phyloP scores from a whole-genome alignment of 2,329 filamentous ascomycete species.

The Grosmannia serpens region DNA sequence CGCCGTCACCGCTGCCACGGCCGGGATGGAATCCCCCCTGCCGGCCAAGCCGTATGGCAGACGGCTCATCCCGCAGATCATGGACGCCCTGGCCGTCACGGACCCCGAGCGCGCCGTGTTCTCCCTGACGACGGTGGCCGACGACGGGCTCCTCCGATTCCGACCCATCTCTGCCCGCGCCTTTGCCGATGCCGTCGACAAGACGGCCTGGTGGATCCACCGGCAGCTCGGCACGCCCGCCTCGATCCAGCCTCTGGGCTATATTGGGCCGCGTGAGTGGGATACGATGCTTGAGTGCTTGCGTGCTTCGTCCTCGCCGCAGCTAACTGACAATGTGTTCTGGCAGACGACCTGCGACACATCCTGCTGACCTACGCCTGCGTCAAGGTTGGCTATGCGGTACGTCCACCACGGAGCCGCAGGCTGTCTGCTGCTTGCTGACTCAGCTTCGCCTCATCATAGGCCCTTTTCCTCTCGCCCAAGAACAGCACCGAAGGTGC shows the following conservation, averaged over 20 bases:
- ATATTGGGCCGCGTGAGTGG: slow-evolving; percentile 1
- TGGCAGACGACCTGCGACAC: slow-evolving; percentile 1
- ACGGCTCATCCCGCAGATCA: slow-evolving; percentile 2
- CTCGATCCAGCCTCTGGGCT: neutral
- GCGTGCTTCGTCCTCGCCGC: neutral
- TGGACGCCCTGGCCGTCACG: neutral
- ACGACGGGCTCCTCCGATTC: neutral
- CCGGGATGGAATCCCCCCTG: neutral
- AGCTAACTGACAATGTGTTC: neutral
- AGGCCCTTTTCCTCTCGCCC: slow-evolving; percentile 1
- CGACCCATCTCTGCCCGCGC: neutral
- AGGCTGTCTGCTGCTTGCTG: neutral
- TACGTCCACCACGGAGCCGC: neutral
- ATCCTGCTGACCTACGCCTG: slow-evolving; percentile 2
- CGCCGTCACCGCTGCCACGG: neutral
- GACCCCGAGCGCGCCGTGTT: neutral
- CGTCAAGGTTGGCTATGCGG: slow-evolving; percentile 1
- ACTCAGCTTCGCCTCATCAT: neutral
- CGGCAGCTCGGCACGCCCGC: neutral
- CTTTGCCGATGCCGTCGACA: neutral
- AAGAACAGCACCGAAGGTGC: slow-evolving; percentile 1
- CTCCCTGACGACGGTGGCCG: neutral
- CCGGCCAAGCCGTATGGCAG: neutral
- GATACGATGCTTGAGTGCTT: neutral
- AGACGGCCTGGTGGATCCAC: slow-evolving; percentile 1